Evolutionary conservation across 495 filamentous ascomycete species (phyloP), one percentile per base, ranked within the genome.

Genomic region (Neurospora sp.): DNA sequence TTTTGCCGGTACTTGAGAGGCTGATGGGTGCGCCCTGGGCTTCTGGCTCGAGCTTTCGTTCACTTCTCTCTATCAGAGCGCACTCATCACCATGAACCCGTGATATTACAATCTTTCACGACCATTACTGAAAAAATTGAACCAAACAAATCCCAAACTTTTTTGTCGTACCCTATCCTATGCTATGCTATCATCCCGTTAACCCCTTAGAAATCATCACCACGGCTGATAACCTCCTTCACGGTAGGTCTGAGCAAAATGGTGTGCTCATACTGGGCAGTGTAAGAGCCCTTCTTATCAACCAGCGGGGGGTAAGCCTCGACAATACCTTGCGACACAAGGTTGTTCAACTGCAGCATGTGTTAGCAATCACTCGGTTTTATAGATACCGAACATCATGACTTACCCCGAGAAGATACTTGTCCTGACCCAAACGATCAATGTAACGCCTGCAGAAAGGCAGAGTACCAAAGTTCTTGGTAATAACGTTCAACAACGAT

Each of bases 181-280:
- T 69, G 31, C 53, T 31, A 40, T 39, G 53, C 35, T 37, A 22
- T 14, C 71, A 22, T 14, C 71, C 59, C 27, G 41, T 37, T 31
- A 40, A 40, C 81, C 8, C 16, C 3, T 37, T 86, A 97, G 81
- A 94, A 97, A 78, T 97, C 94, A 48, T 96, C 92, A 75, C 94
- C 94, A 71, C 93, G 90, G 80, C 93, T 97, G 76, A 97, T 92
- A 70, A 97, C 89, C 84, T 97, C 94, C 86, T 97, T 97, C 37
- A 93, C 90, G 74, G 87, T 97, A 65, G 94, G 93, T 74, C 94
- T 86, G 71, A 97, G 88, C 72, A 97, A 78, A 76, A 97, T 92
- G 16, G 94, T 97, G 93, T 96, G 94, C 87, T 98, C 94, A 78
- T 86, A 97, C 82, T 98, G 94, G 74, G 94, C 94, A 22, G 94